phyloP scores from a whole-genome alignment of 805 yeast species.

The Kodamaea fukazawae region DNA sequence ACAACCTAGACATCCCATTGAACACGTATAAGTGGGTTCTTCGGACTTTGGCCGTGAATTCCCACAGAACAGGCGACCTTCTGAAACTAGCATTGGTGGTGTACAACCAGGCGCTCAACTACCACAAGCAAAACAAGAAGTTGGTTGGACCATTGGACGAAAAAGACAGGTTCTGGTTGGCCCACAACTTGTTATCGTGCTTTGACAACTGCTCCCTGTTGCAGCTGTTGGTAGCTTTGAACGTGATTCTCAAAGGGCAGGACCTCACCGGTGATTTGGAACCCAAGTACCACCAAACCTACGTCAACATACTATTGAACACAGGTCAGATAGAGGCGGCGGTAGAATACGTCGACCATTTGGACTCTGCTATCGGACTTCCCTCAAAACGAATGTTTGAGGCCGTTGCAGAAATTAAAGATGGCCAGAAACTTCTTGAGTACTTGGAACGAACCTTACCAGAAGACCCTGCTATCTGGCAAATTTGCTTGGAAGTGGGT shows the following conservation, averaged over 20 bases:
- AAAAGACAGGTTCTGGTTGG: conserved; percentile 6
- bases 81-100: conserved; percentile 10
- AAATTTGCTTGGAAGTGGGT: conserved; percentile 21
- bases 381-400: conserved; percentile 4
- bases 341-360: conserved; percentile 15
- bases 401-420: conserved; percentile 15
- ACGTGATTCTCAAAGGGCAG: conserved; percentile 10
- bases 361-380: neutral
- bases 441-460: neutral
- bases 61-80: conserved; percentile 1
- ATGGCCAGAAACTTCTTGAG: conserved; percentile 20
- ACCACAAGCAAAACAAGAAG: conserved; percentile 9
- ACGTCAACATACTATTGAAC: conserved; percentile 22
- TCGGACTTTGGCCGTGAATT: neutral
- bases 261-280: conserved; percentile 11
- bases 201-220: conserved; percentile 12
- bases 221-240: conserved; percentile 12
- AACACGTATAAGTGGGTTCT: conserved; percentile 5
- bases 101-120: conserved; percentile 9
- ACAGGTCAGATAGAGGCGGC: conserved; percentile 25
- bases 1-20: conserved; percentile 3
- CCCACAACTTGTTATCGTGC: conserved; percentile 7
- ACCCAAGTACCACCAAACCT: conserved; percentile 21
- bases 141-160: conserved; percentile 10
- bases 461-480: conserved; percentile 18